Evolutionary conservation across 176 grass and related monocot species (phyloP), one percentile per base, ranked within the genome.

Genomic region (Cymbopogon citratus): DNA sequence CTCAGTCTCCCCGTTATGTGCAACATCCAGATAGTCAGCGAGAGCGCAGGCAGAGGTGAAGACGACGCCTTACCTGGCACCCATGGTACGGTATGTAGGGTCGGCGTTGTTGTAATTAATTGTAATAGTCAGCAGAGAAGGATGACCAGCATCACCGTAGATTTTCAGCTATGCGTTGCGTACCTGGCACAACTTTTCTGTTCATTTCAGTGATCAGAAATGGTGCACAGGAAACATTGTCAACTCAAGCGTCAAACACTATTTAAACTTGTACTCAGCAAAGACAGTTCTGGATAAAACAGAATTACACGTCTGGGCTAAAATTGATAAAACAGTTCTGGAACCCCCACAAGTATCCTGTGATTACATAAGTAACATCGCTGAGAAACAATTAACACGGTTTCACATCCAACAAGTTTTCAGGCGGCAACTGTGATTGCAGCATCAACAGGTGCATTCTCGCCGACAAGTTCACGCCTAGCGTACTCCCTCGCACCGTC

Each of bases 401-500:
- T 60, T 65, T 27, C 78, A 26, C 12, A 36, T 13, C 26, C 26
- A 72, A 24, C 13, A 6, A 59, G 62, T 61, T 21, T 21, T 85
- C 72, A 85, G 44, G 71, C 78, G 0, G 16, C 18, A 28, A 69
- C 12, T 45, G 48, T 5, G 12, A 8, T 29, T 61, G 87, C 34
- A 64, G 82, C 33, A 63, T 69, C 87, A 10, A 38, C 29, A 46
- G 83, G 67, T 18, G 69, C 40, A 21, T 2, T 74, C 66, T 74
- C 66, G 73, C 81, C n/a, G 15, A 72, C 38, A 9, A 71, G 71
- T 45, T 82, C 83, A 59, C 83, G 66, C 83, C 56, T 82, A 0
- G 73, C 78, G n/a, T 79, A 43, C 29, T 34, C 46, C 83, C 48
- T 78, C 21, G 79, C 74, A 13, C 88, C 88, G 39, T 87, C 74